Evolutionary conservation across 148 eudicot species (phyloP).

Genomic region (Rhododendron kiyosumense): DNA sequence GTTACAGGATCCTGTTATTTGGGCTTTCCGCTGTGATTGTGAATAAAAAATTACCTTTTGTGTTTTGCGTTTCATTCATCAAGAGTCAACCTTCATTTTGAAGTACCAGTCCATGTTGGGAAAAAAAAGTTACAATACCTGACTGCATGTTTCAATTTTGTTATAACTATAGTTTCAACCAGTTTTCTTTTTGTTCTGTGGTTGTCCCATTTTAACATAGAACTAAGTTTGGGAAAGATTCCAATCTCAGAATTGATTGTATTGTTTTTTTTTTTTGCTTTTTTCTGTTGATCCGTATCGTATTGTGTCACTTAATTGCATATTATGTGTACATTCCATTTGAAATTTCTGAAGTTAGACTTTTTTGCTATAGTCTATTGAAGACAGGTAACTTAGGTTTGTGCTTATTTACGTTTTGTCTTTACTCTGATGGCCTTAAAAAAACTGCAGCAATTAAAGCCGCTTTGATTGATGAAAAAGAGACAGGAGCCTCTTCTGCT

Average conservation of each 20-base stretch:
- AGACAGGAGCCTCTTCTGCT: slow-evolving; percentile 34
- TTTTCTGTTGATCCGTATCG: neutral
- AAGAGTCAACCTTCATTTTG: neutral
- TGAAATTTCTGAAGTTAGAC: neutral
- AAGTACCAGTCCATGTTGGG: neutral
- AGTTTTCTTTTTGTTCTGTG: neutral
- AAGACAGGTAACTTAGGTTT: neutral
- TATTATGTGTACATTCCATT: neutral
- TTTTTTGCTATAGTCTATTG: neutral
- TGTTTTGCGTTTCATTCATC: neutral
- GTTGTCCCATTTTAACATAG: neutral
- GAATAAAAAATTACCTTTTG: neutral
- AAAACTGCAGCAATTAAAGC: slow-evolving; percentile 45
- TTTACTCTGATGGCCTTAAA: slow-evolving; percentile 5
- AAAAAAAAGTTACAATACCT: neutral
- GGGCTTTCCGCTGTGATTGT: neutral
- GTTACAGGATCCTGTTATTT: neutral
- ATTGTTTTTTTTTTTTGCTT: too few relatives aligned
- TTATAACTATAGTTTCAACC: neutral
- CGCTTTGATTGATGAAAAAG: slow-evolving; percentile 51
- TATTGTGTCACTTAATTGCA: neutral
- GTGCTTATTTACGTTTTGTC: neutral
- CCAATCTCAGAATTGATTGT: too few relatives aligned
- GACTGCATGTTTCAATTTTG: neutral
- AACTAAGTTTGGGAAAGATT: neutral